Evolutionary conservation across 2,329 filamentous ascomycete species (phyloP), one percentile per base, ranked within the genome.

Genomic region (Ceratocystis diversiconidia): DNA sequence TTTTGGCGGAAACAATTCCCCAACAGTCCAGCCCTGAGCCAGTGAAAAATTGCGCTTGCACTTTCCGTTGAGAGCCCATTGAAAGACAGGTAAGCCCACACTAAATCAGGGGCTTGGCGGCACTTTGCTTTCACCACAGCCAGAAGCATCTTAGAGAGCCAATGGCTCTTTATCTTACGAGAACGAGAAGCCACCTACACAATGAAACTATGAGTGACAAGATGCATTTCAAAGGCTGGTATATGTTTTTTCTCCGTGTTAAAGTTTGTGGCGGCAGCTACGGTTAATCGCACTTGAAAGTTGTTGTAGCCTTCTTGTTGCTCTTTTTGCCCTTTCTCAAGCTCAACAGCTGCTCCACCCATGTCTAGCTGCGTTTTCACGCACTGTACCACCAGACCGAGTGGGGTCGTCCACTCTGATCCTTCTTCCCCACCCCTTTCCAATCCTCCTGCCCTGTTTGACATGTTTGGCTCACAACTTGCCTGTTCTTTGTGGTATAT

Each of bases 21-120:
- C 55, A 59, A 59, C 55, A 36, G 25, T 59, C 55, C 7, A 30
- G 30, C 30, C 55, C 30, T n/a, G 55, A 36, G 55, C 55, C 30
- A 50, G 28, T 46, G 60, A 32, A 52, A 50, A 63, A 63, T 17
- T 57, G 65, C 65, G 65, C 65, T 66, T 66, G 43, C 65, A 66
- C 30, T 66, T 66, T 63, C 65, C 61, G 50, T 65, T 61, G 55
- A 41, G 64, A 57, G 62, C 62, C 62, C 19, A 36, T 63, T 25
- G 28, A 15, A 57, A 32, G 25, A 30, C 17, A 57, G 17, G 22
- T 32, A 32, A 57, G 10, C 12, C 52, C 52, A 57, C 22, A 59
- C 17, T 59, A 36, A 59, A 10, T 10, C 55, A 59, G 55, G 55
- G 48, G 48, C 6, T 28, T 28, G 25, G 48, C 8, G 12, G 48